Base-by-base conservation (phyloP, 306 rosid species). In the Prunus dulcis region DNA sequence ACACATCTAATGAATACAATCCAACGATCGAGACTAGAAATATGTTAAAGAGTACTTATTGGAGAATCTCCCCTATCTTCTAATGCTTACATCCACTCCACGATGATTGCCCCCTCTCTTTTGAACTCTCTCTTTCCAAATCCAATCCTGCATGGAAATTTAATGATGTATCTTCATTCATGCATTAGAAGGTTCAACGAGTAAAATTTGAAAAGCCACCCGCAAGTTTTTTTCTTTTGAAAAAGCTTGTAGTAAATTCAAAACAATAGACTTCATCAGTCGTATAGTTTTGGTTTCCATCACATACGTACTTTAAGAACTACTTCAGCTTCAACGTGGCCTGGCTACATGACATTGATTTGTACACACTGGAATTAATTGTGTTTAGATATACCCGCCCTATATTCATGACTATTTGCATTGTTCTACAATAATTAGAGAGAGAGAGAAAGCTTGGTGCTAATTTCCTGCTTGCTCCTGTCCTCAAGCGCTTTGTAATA, bases 391-490 rank as follows among this genome's bases (percentile, higher is more conserved):
- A 19, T 62, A 27, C n/a, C 58, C 25, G 0, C 12, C 34, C 7
- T 51, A 32, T 56, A 38, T 23, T 27, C 22, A 46, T 38, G 43
- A 38, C 52, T 22, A 72, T 41, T 9, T 57, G 8, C 41, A 3
- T 45, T 46, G 22, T 23, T 25, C 8, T 4, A 52, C 47, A 69
- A 77, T 23, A n/a, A 57, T 41, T 57, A 72, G 60, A 77, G 86
- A 58, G 96, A 88, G 55, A 92, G 97, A 46, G 97, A 85, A 73
- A 90, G 96, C 68, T 84, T 83, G 2, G 96, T 90, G 86, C 81
- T 81, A 82, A 88, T 87, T 79, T 87, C 90, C 52, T 86, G 83
- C 52, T 77, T 79, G 74, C 83, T 73, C 27, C 47, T 68, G 46
- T 65, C 78, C 17, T 72, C 62, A 47, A 65, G 46, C 47, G 67